A percentile compares a stretch with the other conserved stretches of the same genome.
phyloP scores from a whole-genome alignment of 2,329 filamentous ascomycete genomes.

The Scleromitrula shiraiana region DNA sequence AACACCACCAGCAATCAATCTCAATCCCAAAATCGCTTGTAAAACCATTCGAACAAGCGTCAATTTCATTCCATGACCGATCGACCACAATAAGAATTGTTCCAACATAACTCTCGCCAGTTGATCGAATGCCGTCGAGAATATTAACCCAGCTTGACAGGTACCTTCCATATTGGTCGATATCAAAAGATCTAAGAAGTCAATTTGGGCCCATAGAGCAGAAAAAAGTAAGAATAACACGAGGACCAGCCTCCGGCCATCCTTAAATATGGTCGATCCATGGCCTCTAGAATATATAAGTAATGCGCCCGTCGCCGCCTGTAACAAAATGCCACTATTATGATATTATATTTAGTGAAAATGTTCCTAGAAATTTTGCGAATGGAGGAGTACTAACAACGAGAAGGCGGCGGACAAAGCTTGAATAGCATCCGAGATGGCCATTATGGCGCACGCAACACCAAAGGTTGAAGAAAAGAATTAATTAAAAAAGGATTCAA shows the following conservation, averaged over 20 bases:
- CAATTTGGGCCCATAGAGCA: conserved; percentile 28
- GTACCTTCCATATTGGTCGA: conserved; percentile 12
- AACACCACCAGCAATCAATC: conserved; percentile 25
- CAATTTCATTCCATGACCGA: conserved; percentile 24
- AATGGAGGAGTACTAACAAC: conserved; percentile 23
- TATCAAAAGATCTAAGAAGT: conserved; percentile 28
- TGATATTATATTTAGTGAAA: conserved; percentile 13
- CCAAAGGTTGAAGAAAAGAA: conserved; percentile 19
- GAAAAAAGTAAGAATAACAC: conserved; percentile 29
- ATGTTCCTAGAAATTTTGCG: not conserved
- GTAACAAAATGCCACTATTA: conserved; percentile 28
- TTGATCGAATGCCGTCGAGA: conserved; percentile 29
- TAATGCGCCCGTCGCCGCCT: conserved; percentile 26
- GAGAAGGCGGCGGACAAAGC: conserved; percentile 29
- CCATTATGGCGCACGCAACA: conserved; percentile 20
- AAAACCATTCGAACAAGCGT: conserved; percentile 22
- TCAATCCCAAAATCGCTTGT: conserved; percentile 23
- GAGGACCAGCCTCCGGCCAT: conserved; percentile 33
- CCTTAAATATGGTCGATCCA: conserved; percentile 27
- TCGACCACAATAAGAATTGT: conserved; percentile 30
- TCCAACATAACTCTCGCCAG: conserved; percentile 26
- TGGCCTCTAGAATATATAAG: conserved; percentile 26
- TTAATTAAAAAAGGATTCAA: conserved; percentile 20
- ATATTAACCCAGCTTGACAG: conserved; percentile 26
- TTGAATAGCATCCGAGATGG: conserved; percentile 26